These are phyloP conservation scores for Botryotinia globosa DNA, from an alignment of 2,329 filamentous ascomycete genomes.

Conservation along the genomic window DNA sequence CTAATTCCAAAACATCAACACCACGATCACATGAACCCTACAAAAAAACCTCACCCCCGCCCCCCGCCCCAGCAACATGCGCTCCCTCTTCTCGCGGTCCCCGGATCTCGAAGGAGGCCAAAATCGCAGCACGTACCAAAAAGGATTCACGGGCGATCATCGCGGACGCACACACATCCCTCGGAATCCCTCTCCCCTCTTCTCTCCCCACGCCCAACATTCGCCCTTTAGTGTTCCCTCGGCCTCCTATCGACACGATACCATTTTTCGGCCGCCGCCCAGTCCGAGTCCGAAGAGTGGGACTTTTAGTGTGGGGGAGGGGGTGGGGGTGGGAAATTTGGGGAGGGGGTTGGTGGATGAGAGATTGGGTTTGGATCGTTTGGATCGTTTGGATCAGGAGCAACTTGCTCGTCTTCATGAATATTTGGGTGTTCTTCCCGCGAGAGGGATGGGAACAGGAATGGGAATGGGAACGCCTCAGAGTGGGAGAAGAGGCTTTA, in stretches of 20 bases:
- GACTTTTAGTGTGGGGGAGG: neutral
- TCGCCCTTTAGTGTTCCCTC: neutral
- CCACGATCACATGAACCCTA: neutral
- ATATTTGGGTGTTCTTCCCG: neutral
- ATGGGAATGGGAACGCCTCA: neutral
- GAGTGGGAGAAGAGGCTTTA: neutral
- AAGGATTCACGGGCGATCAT: conserved; percentile 10
- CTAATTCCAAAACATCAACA: neutral
- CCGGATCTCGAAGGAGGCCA: conserved; percentile 13
- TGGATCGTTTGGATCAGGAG: neutral
- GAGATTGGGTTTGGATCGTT: too few species aligned
- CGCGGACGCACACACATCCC: neutral
- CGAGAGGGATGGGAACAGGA: neutral
- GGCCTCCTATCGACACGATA: neutral
- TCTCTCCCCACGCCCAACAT: neutral
- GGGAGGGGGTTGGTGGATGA: too few species aligned
- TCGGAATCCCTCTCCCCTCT: neutral
- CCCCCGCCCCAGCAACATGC: neutral
- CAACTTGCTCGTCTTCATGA: neutral
- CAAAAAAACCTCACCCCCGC: neutral
- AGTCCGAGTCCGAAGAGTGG: neutral
- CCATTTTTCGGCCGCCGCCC: neutral
- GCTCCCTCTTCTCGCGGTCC: neutral
- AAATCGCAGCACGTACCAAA: neutral
- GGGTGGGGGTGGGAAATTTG: neutral